Evolutionary conservation across 371 early-diverging fungal species (phyloP), one percentile per base, ranked within the genome.

Genomic region (Actinomortierella ambigua): DNA sequence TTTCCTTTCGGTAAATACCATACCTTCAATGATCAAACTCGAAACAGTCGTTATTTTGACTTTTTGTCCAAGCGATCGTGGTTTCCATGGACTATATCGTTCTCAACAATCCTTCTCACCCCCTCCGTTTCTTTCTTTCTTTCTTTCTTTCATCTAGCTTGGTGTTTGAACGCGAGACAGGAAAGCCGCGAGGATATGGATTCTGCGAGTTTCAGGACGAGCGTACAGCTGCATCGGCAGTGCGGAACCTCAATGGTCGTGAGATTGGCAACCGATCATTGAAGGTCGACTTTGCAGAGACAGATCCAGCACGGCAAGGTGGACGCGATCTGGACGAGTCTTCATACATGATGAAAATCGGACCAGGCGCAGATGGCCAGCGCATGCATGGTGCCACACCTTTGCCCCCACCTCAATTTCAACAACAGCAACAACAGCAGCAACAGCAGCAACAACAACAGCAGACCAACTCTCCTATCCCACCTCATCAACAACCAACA

Each of bases 141-240:
- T 11, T 34, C 4, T 34, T 9, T 18, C 11, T 48, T 22, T 9
- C 15, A 2, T 20, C 20, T 57, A 89, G 93, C 53, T 81, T 95
- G 20, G 84, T 94, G 6, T 93, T 92, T 67, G 95, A 95, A 77
- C 84, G 90, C 42, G 95, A 94, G 2, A 88, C 93, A n/a, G 91
- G 91, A 51, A 90, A 90, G 77, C 91, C 94, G 5, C 89, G 90
- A 57, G 96, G 96, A n/a, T 94, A 89, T 73, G 96, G 94, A 17
- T 95, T 94, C 71, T 93, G 93, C 62, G 91, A 92, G 61, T 94
- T 87, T 64, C 86, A 86, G 63, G 94, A 91, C 84, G 60, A 59
- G 52, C 59, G 57, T 47, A 76, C 65, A 23, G 66, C 75, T 26
- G 62, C 65, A 3, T 65, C 63, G 22, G 67, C 66, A 24, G 56